Evolutionary conservation across 495 filamentous ascomycete genomes (phyloP).

Genomic region (Podospora pseudocomata): DNA sequence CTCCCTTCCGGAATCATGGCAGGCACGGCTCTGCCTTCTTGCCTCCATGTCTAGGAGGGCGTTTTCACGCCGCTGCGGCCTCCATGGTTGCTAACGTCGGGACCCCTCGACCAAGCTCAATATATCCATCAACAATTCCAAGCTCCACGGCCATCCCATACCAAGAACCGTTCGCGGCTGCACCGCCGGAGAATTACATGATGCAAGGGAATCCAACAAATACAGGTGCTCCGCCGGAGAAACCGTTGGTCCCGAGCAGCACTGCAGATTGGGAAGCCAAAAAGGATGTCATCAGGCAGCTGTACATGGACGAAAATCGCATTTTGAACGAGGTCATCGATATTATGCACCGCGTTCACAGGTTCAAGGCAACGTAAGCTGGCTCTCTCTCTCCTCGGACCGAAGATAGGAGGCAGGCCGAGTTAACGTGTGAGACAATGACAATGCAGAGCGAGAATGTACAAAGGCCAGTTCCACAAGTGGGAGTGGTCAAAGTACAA

Average conservation of each 20-base stretch:
- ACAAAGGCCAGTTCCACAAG: conserved; percentile 37
- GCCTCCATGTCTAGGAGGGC: not conserved
- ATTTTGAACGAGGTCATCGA: conserved; percentile 37
- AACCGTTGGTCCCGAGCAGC: conserved; percentile 32
- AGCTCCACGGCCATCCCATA: not conserved
- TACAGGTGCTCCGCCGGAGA: conserved; percentile 9
- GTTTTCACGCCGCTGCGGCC: not conserved
- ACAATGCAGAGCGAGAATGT: conserved; percentile 31
- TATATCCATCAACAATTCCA: not conserved
- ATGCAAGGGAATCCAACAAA: not conserved
- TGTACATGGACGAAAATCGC: conserved; percentile 35
- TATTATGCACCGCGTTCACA: conserved; percentile 30
- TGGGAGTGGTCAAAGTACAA: conserved; percentile 39
- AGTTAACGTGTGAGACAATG: not conserved
- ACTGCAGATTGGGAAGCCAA: conserved; percentile 33
- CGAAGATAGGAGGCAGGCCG: not conserved
- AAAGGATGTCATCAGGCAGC: conserved; percentile 28
- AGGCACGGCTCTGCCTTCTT: not conserved
- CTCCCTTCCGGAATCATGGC: not conserved
- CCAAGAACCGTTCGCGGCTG: not conserved
- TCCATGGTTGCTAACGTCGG: not conserved
- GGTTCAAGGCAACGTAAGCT: conserved; percentile 39
- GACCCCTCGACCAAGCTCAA: not conserved
- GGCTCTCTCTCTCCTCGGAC: not conserved
- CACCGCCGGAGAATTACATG: not conserved